Evolutionary conservation across 371 early-diverging fungal species (phyloP), one percentile per base, ranked within the genome.

Genomic region (Capillidium heterosporum): DNA sequence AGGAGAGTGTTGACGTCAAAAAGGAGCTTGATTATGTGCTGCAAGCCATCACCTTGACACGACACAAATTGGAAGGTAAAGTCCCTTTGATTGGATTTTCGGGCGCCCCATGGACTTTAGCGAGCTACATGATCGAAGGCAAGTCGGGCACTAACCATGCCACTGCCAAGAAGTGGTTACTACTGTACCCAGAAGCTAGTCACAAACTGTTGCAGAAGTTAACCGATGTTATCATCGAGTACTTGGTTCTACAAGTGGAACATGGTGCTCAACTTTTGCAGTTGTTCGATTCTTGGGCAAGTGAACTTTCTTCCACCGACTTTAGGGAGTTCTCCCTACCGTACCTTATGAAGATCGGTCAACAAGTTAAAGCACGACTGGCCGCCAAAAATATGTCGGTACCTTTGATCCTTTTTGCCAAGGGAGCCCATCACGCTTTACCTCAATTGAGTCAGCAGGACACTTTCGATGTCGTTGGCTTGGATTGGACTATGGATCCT

Each of bases 91-190:
- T 89, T 67, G 98, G 98, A 4, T 97, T 97, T 61, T 78, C 77
- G 32, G 98, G 98, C 23, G 95, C 94, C 1, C 98, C 98, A 7
- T 97, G 95, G 95, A 97, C 98, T 21, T 74, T 95, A 53, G 87
- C 95, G 89, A 89, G 91, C 2, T 96, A 96, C 63, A 93, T 94
- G 95, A 84, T 96, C 61, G 97, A 94, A 68, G 94, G 97, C n/a
- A 92, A 93, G 46, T 91, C 95, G 35, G 87, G 89, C 67, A 93
- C 89, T 67, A 91, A 84, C 0, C 70, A 91, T 54, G 71, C 80
- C 40, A 85, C 85, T 66, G 88, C 93, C 43, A 95, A 93, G 71
- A 65, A 77, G 17, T 97, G 89, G 89, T 71, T 97, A 47, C 87
- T 78, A 72, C 72, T 75, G 59, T 71, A 92, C 66, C 84, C 87